A percentile compares a stretch with the other conserved stretches of the same genome.
Conservation (phyloP, 306 rosid species). For the Betula pendula region DNA sequence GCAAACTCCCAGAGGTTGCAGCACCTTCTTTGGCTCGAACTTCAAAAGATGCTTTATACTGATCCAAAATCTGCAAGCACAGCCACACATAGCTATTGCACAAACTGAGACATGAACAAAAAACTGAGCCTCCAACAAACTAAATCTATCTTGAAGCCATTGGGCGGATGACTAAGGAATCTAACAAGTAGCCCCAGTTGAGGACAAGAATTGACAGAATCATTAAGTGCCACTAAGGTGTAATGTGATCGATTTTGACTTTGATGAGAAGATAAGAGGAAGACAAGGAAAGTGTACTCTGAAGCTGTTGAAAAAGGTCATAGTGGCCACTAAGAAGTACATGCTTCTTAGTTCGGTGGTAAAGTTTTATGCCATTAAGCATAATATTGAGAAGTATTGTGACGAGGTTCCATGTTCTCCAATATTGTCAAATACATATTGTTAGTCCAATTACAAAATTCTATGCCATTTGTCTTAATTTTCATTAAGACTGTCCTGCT, state of each 20-base stretch:
- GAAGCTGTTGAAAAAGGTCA: conserved; percentile 18
- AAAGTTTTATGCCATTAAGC: conserved; percentile 1
- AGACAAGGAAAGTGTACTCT: conserved; percentile 24
- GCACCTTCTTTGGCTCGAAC: conserved; percentile 75
- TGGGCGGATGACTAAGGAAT: not conserved
- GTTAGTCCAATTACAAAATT: not conserved
- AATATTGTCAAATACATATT: not conserved
- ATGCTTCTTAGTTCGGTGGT: not conserved
- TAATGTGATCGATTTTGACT: conserved; percentile 3
- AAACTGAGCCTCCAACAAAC: conserved; percentile 20
- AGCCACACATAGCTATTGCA: conserved; percentile 27
- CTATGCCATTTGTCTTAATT: not conserved
- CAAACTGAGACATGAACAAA: conserved; percentile 19
- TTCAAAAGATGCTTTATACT: conserved; percentile 76
- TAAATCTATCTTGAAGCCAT: conserved; percentile 18
- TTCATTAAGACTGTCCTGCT: not conserved
- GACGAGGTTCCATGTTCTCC: not conserved
- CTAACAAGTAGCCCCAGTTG: conserved; percentile 15
- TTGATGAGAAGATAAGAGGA: not conserved
- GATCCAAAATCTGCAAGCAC: conserved; percentile 79
- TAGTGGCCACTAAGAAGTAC: not conserved
- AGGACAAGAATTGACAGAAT: conserved; percentile 24
- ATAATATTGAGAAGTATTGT: conserved; percentile 1
- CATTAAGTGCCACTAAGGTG: conserved; percentile 18
- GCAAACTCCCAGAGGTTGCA: conserved; percentile 64